These are phyloP conservation scores for Candida ovalis DNA, from an alignment of 805 yeast genomes.

Conservation along the genomic window DNA sequence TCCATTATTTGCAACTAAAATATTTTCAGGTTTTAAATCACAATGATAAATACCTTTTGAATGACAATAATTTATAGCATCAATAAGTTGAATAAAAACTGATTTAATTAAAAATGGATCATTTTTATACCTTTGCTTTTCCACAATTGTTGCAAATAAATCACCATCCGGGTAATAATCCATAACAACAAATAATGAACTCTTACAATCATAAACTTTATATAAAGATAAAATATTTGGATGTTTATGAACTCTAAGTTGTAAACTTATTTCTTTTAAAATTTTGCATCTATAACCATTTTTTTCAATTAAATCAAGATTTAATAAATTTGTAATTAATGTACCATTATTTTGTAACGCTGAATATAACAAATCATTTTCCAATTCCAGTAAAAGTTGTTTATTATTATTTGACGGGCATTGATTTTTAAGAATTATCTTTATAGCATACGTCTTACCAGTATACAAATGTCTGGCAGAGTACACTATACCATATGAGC, in stretches of 20 bases:
- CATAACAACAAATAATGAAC: conserved; percentile 69
- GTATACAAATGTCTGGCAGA: conserved; percentile 54
- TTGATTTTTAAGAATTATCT: conserved; percentile 55
- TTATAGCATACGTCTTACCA: conserved; percentile 59
- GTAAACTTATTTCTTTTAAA: conserved; percentile 68
- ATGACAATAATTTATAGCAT: conserved; percentile 82
- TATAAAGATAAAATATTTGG: conserved; percentile 75
- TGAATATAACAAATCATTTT: conserved; percentile 21
- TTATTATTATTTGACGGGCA: conserved; percentile 31
- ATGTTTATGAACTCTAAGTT: conserved; percentile 70
- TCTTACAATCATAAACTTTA: conserved; percentile 60
- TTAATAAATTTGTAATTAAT: conserved; percentile 30
- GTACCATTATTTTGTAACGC: conserved; percentile 26
- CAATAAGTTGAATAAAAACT: conserved; percentile 71
- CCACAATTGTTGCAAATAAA: conserved; percentile 81
- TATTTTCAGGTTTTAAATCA: conserved; percentile 94
- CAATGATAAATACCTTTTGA: conserved; percentile 83
- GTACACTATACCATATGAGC: conserved; percentile 83
- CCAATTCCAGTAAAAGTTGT: conserved; percentile 28
- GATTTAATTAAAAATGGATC: conserved; percentile 49
- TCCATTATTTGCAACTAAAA: conserved; percentile 61
- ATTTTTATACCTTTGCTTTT: conserved; percentile 54
- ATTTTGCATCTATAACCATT: conserved; percentile 35
- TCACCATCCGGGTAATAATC: conserved; percentile 87
- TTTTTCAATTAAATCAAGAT: conserved; percentile 33